Conservation (phyloP, 2,329 filamentous ascomycete genomes). For the Stenocarpella maydis region DNA sequence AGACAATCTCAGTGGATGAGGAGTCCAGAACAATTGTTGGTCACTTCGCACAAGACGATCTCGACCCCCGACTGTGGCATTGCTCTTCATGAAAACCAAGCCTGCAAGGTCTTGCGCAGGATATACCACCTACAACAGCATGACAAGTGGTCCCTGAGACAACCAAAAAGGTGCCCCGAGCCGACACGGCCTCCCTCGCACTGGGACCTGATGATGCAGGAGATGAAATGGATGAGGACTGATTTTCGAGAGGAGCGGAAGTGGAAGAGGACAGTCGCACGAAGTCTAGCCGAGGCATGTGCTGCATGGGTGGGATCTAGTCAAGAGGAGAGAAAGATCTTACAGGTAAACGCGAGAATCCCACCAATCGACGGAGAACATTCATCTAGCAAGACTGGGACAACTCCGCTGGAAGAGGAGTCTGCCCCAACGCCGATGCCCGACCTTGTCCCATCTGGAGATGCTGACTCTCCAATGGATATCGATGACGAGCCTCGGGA, state of each 20-base stretch:
- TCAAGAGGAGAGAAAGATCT: slow-evolving; percentile 66
- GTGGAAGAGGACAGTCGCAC: slow-evolving; percentile 86
- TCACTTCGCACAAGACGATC: slow-evolving; percentile 87
- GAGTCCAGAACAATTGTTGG: slow-evolving; percentile 74
- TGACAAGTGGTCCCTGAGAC: slow-evolving; percentile 91
- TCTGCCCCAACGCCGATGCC: slow-evolving; percentile 63
- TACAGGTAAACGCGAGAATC: slow-evolving; percentile 72
- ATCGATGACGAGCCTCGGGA: slow-evolving; percentile 50
- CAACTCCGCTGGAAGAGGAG: slow-evolving; percentile 40
- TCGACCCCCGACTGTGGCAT: slow-evolving; percentile 86
- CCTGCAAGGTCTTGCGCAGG: slow-evolving; percentile 83
- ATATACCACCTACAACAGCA: slow-evolving; percentile 92
- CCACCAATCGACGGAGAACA: slow-evolving; percentile 45
- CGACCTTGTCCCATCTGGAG: slow-evolving; percentile 71
- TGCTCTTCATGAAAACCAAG: slow-evolving; percentile 84
- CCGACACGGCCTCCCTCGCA: slow-evolving; percentile 80
- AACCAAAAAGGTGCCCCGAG: slow-evolving; percentile 85
- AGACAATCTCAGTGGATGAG: slow-evolving; percentile 67
- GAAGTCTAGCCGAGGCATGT: slow-evolving; percentile 82
- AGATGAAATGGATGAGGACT: slow-evolving; percentile 98
- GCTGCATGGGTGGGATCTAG: slow-evolving; percentile 79
- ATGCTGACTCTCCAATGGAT: slow-evolving; percentile 64
- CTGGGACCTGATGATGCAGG: slow-evolving; percentile 85
- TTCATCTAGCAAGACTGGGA: slow-evolving; percentile 7
- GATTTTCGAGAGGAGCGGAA: slow-evolving; percentile 95